Evolutionary conservation across 2,329 filamentous ascomycete species (phyloP).

Genomic region (Claviceps maximensis): DNA sequence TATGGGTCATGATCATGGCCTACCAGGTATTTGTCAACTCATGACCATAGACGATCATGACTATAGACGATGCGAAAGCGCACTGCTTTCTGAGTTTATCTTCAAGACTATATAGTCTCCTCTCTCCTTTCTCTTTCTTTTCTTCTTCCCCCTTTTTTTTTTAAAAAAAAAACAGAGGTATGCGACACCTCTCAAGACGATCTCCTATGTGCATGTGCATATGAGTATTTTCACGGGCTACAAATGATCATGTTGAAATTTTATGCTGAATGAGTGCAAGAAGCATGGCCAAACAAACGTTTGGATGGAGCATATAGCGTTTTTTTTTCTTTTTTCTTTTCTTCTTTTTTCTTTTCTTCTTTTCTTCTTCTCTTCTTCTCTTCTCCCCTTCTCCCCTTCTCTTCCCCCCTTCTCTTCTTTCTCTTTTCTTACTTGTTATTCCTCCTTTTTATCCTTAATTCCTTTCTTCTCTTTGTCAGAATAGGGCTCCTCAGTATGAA

Average conservation of each 20-base stretch:
- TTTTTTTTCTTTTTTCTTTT: background rate
- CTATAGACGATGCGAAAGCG: background rate
- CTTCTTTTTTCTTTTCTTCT: too few relatives aligned
- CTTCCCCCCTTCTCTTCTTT: too few relatives aligned
- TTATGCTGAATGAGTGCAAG: background rate
- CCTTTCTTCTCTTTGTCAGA: too few relatives aligned
- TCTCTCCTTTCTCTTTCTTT: background rate
- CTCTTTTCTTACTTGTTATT: too few relatives aligned
- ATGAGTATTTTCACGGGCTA: constrained; percentile 1
- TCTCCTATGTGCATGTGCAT: background rate
- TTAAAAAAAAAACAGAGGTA: background rate
- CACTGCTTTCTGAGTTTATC: too few relatives aligned
- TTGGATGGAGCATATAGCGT: background rate
- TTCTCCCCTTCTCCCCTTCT: background rate
- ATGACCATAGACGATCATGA: constrained; percentile 12
- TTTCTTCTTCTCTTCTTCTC: too few relatives aligned
- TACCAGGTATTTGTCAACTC: constrained; percentile 46
- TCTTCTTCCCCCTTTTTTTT: too few relatives aligned
- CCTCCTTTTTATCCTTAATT: too few relatives aligned
- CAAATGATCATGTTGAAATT: background rate
- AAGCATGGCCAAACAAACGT: background rate
- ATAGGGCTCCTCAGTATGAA: background rate
- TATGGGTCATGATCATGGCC: constrained; percentile 59
- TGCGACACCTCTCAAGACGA: background rate
- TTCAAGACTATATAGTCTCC: too few relatives aligned